Conservation (phyloP, 768 basidiomycete genomes). For the Artomyces pyxidatus region DNA sequence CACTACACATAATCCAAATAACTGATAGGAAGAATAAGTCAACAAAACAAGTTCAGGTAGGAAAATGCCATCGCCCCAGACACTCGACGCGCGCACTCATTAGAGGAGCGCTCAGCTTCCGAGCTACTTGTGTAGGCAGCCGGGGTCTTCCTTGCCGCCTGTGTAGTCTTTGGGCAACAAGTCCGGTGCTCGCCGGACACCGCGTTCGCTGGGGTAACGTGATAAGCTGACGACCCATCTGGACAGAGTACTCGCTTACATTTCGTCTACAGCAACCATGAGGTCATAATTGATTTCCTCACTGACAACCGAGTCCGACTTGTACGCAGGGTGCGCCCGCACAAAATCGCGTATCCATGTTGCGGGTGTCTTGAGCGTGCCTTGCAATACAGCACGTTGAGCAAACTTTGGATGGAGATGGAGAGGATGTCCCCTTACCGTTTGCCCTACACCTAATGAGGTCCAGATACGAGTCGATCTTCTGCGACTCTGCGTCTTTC, state of each 20-base stretch:
- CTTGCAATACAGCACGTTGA: conserved; percentile 28
- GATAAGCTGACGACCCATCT: not conserved
- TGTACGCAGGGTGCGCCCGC: conserved; percentile 83
- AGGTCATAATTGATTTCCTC: conserved; percentile 94
- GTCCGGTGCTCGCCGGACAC: conserved; percentile 18
- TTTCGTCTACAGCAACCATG: conserved; percentile 79
- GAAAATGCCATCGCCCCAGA: too few relatives aligned
- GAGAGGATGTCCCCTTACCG: conserved; percentile 41
- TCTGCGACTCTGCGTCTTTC: conserved; percentile 44
- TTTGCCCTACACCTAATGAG: conserved; percentile 71
- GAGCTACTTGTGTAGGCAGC: not conserved
- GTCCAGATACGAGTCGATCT: conserved; percentile 72
- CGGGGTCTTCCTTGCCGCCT: conserved; percentile 7
- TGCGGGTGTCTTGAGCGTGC: conserved; percentile 77
- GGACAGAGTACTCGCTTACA: conserved; percentile 43
- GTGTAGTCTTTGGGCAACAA: conserved; percentile 17
- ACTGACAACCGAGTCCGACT: conserved; percentile 85
- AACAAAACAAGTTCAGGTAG: too few relatives aligned
- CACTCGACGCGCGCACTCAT: too few relatives aligned
- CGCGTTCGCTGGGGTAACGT: conserved; percentile 15
- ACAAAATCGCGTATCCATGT: conserved; percentile 94
- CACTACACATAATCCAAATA: too few relatives aligned
- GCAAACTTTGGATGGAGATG: not conserved
- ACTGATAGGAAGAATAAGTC: too few relatives aligned
- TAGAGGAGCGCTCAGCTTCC: too few relatives aligned